A percentile compares a stretch with the other conserved stretches of the same genome.
Evolutionary conservation across 352 stramenopile genomes (phyloP).

Genomic region (Blastocystis sp.): DNA sequence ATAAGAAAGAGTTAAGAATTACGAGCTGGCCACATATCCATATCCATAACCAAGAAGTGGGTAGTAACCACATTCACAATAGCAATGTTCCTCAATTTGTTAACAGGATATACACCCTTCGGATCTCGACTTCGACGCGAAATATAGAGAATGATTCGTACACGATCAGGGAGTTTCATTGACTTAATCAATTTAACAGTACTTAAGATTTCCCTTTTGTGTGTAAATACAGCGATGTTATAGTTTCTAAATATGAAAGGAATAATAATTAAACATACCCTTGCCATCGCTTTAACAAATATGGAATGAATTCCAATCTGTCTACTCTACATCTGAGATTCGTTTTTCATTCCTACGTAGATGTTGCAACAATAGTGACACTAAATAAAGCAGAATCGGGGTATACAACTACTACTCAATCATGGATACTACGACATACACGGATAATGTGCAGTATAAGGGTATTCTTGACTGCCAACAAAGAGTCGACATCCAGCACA

Average conservation of each 20-base stretch:
- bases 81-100: constrained; percentile 60
- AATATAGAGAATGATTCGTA: constrained; percentile 32
- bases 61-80: constrained; percentile 44
- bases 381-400: background rate
- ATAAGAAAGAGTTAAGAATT: background rate
- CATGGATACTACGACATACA: background rate
- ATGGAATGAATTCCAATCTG: constrained; percentile 4
- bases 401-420: constrained; percentile 1
- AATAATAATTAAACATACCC: background rate
- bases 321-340: background rate
- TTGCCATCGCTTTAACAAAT: constrained; percentile 7
- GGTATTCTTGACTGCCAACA: background rate
- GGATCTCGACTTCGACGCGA: background rate
- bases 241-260: background rate
- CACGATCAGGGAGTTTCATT: background rate
- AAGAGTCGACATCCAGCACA: constrained; percentile 19
- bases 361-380: constrained; percentile 25
- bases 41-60: constrained; percentile 52
- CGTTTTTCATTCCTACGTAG: background rate
- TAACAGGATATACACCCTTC: constrained; percentile 35
- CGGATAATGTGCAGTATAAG: constrained; percentile 13
- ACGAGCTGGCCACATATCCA: constrained; percentile 61
- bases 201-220: background rate
- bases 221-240: background rate
- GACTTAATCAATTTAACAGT: background rate